Evolutionary conservation across 2,329 filamentous ascomycete genomes (phyloP), one percentile per base, ranked within the genome.

Genomic region (Exophiala bonariae): DNA sequence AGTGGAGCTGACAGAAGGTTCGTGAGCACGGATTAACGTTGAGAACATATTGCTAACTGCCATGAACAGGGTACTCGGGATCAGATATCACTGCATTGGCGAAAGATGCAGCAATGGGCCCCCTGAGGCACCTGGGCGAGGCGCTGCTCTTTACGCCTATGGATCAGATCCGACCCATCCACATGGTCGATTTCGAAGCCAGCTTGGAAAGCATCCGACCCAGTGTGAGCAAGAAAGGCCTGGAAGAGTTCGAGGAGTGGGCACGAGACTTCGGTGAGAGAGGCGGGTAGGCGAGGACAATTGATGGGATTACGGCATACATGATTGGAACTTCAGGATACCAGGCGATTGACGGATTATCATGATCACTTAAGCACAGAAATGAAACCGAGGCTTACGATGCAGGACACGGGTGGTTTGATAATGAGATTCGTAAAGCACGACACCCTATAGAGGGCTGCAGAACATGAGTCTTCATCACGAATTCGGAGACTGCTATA

Each of bases 61-160:
- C 45, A 7, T 5, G 18, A 11, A 16, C 57, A 96, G 91, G 90
- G n/a, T 99, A 96, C 70, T 96, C 90, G 7, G 93, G 93, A 35
- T 96, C 90, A 2, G 93, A 99, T 62, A 96, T 99, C 56, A 97
- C 93, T 17, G 91, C 93, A 1, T 75, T 99, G 7, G 93, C 93
- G 6, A 99, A 99, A 69, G 93, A 99, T 64, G 93, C 93, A 7
- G 93, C 93, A 2, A 99, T 99, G 93, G 92, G 93, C 0, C 93
- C 93, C 1, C 74, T 99, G 10, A 82, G 93, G 23, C 92, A 89
- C 43, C 75, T 97, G 2, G 93, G 93, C 19, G 93, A 97, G 65
- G 89, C 87, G 32, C 73, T 99, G 22, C 76, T 99, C 26, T 84
- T 88, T 56, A 97, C 95, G 77, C 87, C 86, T 0, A 95, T 93